Evolutionary conservation across 1,284 basidiomycete genomes (phyloP).

Genomic region (Puccinia hordei): DNA sequence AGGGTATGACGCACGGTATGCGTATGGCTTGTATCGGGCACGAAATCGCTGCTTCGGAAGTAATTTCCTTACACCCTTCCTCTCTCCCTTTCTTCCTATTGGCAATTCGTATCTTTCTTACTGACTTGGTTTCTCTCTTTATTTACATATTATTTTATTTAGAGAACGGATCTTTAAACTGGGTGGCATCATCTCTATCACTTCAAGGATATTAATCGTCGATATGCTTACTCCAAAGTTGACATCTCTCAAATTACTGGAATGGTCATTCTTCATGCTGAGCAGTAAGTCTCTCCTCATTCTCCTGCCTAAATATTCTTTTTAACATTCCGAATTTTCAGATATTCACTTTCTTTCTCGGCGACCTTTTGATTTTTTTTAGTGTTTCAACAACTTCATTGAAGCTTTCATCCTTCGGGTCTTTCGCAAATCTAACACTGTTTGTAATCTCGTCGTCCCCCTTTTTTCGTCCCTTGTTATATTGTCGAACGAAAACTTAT

Average conservation of each 20-base stretch:
- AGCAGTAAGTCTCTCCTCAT: constrained; percentile 67
- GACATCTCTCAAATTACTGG: constrained; percentile 84
- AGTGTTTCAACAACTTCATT: constrained; percentile 80
- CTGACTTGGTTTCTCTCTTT: neutral
- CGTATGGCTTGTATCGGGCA: constrained; percentile 80
- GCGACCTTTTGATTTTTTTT: too few species aligned
- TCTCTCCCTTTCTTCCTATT: neutral
- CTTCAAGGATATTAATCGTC: constrained; percentile 88
- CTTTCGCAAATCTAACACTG: constrained; percentile 78
- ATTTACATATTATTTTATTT: neutral
- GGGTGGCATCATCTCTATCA: constrained; percentile 87
- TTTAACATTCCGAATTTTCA: too few species aligned
- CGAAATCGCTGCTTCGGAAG: constrained; percentile 78
- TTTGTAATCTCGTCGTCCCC: constrained; percentile 16
- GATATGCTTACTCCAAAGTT: constrained; percentile 84
- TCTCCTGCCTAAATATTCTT: neutral
- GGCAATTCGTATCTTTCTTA: too few species aligned
- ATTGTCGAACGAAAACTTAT: too few species aligned
- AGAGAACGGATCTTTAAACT: constrained; percentile 82
- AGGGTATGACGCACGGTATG: constrained; percentile 83
- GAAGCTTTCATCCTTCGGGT: constrained; percentile 89
- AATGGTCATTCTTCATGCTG: constrained; percentile 89
- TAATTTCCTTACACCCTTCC: constrained; percentile 58
- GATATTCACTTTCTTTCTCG: neutral
- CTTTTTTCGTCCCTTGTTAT: neutral